Percentiles rank a stretch among this genome's conserved stretches.
These are phyloP conservation scores for Termitomyces sp. DNA, from an alignment of 768 basidiomycete species.

Conservation along the genomic window DNA sequence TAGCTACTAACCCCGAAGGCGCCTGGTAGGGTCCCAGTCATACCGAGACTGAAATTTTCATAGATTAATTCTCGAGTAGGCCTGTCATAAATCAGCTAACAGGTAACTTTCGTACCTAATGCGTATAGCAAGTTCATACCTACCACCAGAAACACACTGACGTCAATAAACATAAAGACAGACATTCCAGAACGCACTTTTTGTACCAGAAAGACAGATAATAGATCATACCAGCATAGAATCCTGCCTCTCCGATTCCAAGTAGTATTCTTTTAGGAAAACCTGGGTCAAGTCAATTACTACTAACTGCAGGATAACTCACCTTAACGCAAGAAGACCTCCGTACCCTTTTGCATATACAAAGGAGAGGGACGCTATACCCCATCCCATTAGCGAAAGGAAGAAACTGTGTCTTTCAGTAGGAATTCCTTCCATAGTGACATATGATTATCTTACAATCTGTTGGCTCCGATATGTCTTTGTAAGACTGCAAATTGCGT, in stretches of 20 bases:
- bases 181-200: conserved; percentile 17
- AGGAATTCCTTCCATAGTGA: background rate
- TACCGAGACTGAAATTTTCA: conserved; percentile 37
- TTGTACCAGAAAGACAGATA: conserved; percentile 57
- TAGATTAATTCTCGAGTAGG: background rate
- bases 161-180: background rate
- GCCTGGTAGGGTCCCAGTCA: conserved; percentile 54
- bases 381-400: conserved; percentile 47
- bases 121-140: conserved; percentile 44
- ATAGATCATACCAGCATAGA: conserved; percentile 57
- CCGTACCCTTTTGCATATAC: conserved; percentile 51
- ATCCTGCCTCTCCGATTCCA: conserved; percentile 58
- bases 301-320: background rate
- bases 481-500: conserved; percentile 35
- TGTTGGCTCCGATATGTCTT: conserved; percentile 50
- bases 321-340: conserved; percentile 43
- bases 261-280: conserved; percentile 35
- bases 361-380: conserved; percentile 44
- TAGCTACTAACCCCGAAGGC: conserved; percentile 38
- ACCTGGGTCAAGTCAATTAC: background rate
- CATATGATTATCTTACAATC: conserved; percentile 32
- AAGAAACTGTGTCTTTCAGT: conserved; percentile 37
- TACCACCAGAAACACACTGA: conserved; percentile 7
- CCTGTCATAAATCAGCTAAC: background rate
- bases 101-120: conserved; percentile 30